phyloP scores from a whole-genome alignment of 306 rosid genomes.

The Purshia tridentata region DNA sequence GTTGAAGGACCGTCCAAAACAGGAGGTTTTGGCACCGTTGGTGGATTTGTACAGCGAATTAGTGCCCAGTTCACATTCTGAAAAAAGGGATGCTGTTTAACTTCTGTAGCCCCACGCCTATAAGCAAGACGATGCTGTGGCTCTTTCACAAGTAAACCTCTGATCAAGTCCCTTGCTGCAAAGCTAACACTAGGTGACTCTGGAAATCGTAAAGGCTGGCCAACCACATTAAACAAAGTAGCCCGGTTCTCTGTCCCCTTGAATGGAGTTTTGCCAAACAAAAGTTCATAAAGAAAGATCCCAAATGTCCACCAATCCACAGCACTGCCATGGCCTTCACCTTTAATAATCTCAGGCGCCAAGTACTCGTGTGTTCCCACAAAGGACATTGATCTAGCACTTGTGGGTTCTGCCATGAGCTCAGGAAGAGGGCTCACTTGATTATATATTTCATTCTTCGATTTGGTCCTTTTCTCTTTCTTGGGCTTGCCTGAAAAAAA shows the following conservation, averaged over 20 bases:
- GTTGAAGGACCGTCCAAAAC: constrained; percentile 31
- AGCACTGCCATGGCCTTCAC: constrained; percentile 98
- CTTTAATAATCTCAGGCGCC: constrained; percentile 92
- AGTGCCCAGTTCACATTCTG: constrained; percentile 93
- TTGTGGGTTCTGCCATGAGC: constrained; percentile 87
- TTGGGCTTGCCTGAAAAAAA: constrained; percentile 57
- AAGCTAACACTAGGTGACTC: constrained; percentile 89
- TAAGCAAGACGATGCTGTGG: constrained; percentile 95
- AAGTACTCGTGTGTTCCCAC: constrained; percentile 97
- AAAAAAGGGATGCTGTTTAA: constrained; percentile 94
- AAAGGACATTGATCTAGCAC: constrained; percentile 92
- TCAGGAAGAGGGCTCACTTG: constrained; percentile 83
- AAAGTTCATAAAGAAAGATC: constrained; percentile 86
- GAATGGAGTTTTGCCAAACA: constrained; percentile 93
- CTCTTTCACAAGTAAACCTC: constrained; percentile 94
- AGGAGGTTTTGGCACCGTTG: constrained; percentile 68
- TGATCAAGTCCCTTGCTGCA: constrained; percentile 91
- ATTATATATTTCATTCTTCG: constrained; percentile 58
- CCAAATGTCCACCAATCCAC: constrained; percentile 99
- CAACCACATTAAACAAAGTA: constrained; percentile 89
- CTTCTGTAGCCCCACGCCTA: constrained; percentile 88
- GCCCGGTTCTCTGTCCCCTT: constrained; percentile 83
- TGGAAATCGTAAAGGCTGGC: constrained; percentile 90
- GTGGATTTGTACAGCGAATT: constrained; percentile 93
- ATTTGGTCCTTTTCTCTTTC: constrained; percentile 59